Percentiles rank a stretch among this genome's conserved stretches.
Evolutionary conservation across 2,329 filamentous ascomycete genomes (phyloP).

Genomic region (Talaromyces sp.): DNA sequence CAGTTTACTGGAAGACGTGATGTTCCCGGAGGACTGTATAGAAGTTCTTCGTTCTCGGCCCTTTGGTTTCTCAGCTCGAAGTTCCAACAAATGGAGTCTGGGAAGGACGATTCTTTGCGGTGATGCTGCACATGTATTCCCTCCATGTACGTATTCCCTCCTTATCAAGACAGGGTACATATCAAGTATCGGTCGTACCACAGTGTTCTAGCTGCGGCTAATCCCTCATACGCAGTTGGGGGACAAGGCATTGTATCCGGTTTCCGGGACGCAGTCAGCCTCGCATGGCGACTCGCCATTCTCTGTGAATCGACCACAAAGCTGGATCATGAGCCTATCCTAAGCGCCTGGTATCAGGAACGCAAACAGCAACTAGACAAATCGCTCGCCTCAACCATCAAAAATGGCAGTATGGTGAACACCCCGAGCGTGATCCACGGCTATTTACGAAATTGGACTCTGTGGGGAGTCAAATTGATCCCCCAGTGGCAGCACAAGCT

Average conservation of each 20-base stretch:
- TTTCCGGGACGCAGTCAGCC: slow-evolving; percentile 40
- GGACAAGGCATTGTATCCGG: slow-evolving; percentile 48
- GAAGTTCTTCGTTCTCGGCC: slow-evolving; percentile 49
- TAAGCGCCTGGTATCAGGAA: slow-evolving; percentile 39
- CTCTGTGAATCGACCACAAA: too few relatives aligned
- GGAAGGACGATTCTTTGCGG: slow-evolving; percentile 49
- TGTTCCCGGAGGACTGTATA: slow-evolving; percentile 52
- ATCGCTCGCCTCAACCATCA: slow-evolving; percentile 39
- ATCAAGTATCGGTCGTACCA: too few relatives aligned
- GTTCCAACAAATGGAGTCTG: slow-evolving; percentile 51
- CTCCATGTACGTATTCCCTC: too few relatives aligned
- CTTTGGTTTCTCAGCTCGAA: slow-evolving; percentile 49
- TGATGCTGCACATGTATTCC: slow-evolving; percentile 57
- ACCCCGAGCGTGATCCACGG: slow-evolving; percentile 33
- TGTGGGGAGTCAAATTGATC: slow-evolving; percentile 37
- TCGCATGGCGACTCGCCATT: slow-evolving; percentile 45
- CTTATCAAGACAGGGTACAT: too few relatives aligned
- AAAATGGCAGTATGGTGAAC: slow-evolving; percentile 38
- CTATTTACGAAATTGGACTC: slow-evolving; percentile 34
- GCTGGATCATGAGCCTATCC: slow-evolving; percentile 30
- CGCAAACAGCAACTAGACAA: slow-evolving; percentile 43
- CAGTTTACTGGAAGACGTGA: too few relatives aligned
- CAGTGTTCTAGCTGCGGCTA: too few relatives aligned
- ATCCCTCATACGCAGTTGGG: slow-evolving; percentile 34
- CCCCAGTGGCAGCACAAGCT: slow-evolving; percentile 34